A percentile compares a stretch with the other conserved stretches of the same genome.
phyloP scores from a whole-genome alignment of 176 grass and related monocot species.

The Carex kokanica region DNA sequence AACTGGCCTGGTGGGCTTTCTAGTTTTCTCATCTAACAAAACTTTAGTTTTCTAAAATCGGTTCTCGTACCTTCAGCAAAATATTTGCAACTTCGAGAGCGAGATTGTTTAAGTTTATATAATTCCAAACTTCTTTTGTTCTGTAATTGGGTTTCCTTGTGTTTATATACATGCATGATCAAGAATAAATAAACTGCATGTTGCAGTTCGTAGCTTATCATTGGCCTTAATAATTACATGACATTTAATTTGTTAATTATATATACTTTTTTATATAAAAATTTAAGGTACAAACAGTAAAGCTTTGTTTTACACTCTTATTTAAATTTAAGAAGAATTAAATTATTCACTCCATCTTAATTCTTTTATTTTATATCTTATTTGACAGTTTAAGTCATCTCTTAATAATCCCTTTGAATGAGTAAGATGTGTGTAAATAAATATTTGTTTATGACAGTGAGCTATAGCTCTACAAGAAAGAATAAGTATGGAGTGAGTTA shows the following conservation, averaged over 20 bases:
- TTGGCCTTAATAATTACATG: background rate
- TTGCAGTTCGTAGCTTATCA: background rate
- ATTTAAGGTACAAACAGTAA: background rate
- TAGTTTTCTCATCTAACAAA: background rate
- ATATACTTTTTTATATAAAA: background rate
- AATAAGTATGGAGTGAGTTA: too few species aligned
- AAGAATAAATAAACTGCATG: background rate
- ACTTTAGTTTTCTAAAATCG: background rate
- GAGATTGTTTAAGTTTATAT: background rate
- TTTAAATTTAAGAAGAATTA: too few species aligned
- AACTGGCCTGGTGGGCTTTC: too few species aligned
- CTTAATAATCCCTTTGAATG: too few species aligned
- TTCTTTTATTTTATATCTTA: too few species aligned
- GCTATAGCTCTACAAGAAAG: too few species aligned
- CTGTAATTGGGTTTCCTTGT: background rate
- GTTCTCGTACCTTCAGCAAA: background rate
- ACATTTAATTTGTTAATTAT: background rate
- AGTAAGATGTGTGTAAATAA: too few species aligned
- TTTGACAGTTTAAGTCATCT: too few species aligned
- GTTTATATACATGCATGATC: background rate
- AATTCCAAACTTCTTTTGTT: background rate
- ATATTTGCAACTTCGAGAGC: background rate
- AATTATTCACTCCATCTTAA: too few species aligned
- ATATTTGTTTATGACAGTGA: too few species aligned
- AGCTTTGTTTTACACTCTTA: background rate